Evolutionary conservation across 148 eudicot species (phyloP).

Genomic region (Cornus suecica): DNA sequence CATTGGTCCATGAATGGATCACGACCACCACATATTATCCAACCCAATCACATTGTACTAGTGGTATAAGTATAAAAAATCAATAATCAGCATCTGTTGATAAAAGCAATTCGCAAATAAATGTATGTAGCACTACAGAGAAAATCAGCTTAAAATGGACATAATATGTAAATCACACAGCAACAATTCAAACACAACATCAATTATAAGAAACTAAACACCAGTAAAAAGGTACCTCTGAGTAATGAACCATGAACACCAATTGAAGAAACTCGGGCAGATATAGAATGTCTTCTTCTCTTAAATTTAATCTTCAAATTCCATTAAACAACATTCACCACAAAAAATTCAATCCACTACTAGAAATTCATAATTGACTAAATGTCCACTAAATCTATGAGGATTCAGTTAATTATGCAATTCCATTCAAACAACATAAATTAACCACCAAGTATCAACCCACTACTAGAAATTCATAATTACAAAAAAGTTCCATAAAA

Average conservation of each 20-base stretch:
- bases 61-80: background rate
- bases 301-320: too few relatives aligned
- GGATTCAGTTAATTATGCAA: background rate
- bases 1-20: background rate
- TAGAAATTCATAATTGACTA: background rate
- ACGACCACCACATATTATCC: constrained; percentile 11
- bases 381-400: background rate
- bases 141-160: background rate
- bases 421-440: background rate
- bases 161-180: background rate
- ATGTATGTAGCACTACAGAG: background rate
- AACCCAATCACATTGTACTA: background rate
- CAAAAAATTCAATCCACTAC: too few relatives aligned
- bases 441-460: background rate
- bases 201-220: background rate
- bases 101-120: background rate
- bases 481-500: too few relatives aligned
- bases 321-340: too few relatives aligned
- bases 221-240: too few relatives aligned
- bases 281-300: background rate
- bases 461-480: background rate
- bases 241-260: background rate
- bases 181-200: background rate
- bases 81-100: background rate
- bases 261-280: background rate